Base-by-base conservation (phyloP, 1,139 yeast species). In the Suhomyces panamericanus region DNA sequence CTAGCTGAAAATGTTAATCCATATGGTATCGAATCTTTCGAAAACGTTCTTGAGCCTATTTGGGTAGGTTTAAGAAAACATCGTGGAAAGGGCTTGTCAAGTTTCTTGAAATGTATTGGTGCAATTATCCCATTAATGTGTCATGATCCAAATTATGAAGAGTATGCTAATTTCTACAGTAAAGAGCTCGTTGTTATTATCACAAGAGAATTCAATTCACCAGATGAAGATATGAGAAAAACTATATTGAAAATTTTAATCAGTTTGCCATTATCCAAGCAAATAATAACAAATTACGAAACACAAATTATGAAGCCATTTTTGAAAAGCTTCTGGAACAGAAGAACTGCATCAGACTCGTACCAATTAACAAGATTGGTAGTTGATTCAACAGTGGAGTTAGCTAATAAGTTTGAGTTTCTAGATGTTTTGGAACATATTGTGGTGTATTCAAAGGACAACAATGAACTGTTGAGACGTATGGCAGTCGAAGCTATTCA, bases 11-110 rank as follows among this genome's bases (percentile, higher is more conserved):
- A 87, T n/a, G 81, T 91, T 1, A 74, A 80, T 17, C 99, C 99
- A 0, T 89, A 86, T 64, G 99, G 99, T 39, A 85, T 88, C 46
- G 97, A 89, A 56, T 81, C 95, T 0, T 91, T 93, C 62, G 95
- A 87, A 52, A 67, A 62, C 8, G 73, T 80, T 0, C 61, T 93
- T 33, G 93, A 87, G 50, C 88, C 91, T 0, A 64, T 89, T 7
- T 90, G 96, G 96, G 67, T 71, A 15, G 97, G 96, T 2, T 77
- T 89, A 27, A 76, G 82, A 42, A 76, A 76, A 36, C 95, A 87
- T 52, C 73, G 96, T 49, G 98, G 98, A 3, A 80, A 81, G 55
- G 77, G 84, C 0, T 70, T 91, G 42, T 86, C 96, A 0, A 81
- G 89, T 2, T 89, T 86, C 58, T 63, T 93, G 51, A 82, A 80